These are phyloP conservation scores for Poronia punctata DNA, from an alignment of 495 filamentous ascomycete genomes.

Conservation along the genomic window DNA sequence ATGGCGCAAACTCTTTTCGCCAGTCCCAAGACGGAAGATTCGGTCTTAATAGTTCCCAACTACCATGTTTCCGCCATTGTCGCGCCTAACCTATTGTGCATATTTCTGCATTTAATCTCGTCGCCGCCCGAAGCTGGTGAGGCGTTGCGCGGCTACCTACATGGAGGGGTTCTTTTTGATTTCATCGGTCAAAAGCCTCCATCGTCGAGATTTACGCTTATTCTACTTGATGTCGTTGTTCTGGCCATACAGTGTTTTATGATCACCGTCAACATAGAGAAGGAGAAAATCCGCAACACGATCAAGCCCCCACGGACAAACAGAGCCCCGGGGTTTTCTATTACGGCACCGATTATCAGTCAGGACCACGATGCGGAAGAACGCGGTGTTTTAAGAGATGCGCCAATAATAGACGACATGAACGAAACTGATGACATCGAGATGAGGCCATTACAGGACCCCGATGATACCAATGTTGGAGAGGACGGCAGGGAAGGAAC, in stretches of 20 bases:
- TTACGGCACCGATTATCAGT: slow-evolving; percentile 15
- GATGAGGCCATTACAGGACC: slow-evolving; percentile 33
- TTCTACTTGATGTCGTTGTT: slow-evolving; percentile 59
- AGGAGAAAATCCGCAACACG: slow-evolving; percentile 47
- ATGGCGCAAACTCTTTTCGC: slow-evolving; percentile 68
- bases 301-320: slow-evolving; percentile 26
- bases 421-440: slow-evolving; percentile 43
- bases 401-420: slow-evolving; percentile 26
- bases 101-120: slow-evolving; percentile 60
- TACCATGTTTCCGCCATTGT: slow-evolving; percentile 66
- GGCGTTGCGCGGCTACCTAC: slow-evolving; percentile 69
- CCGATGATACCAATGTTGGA: slow-evolving; percentile 18
- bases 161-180: slow-evolving; percentile 79
- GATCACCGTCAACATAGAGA: slow-evolving; percentile 64
- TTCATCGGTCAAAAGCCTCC: slow-evolving; percentile 82
- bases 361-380: slow-evolving; percentile 82
- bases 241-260: slow-evolving; percentile 65
- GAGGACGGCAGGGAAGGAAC: slow-evolving; percentile 39
- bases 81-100: slow-evolving; percentile 62
- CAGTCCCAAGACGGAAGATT: slow-evolving; percentile 60
- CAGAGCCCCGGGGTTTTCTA: slow-evolving; percentile 10
- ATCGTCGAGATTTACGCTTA: slow-evolving; percentile 54
- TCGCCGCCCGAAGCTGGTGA: slow-evolving; percentile 62
- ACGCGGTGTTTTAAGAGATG: slow-evolving; percentile 57
- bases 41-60: slow-evolving; percentile 53